phyloP scores from a whole-genome alignment of 148 eudicot genomes.

The Suaeda aralocaspica region DNA sequence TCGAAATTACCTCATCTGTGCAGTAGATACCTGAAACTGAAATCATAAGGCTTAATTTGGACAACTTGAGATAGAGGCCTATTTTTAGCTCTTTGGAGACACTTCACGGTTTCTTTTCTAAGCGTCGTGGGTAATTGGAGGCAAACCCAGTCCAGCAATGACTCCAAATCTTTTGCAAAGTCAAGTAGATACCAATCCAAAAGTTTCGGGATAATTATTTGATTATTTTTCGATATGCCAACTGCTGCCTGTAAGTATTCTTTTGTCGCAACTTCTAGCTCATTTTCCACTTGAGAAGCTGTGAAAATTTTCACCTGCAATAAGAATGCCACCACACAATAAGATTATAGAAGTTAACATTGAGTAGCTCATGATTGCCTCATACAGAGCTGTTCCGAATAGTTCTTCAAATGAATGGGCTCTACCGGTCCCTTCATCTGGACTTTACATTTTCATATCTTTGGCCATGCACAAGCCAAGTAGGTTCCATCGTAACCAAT shows the following conservation, averaged over 20 bases:
- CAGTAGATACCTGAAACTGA: constrained; percentile 80
- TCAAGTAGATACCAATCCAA: constrained; percentile 88
- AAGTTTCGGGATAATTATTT: constrained; percentile 70
- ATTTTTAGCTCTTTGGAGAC: constrained; percentile 47
- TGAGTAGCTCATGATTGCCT: background rate
- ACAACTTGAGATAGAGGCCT: constrained; percentile 48
- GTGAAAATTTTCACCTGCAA: constrained; percentile 76
- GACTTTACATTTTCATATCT: background rate
- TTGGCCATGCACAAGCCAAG: background rate
- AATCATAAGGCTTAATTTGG: constrained; percentile 59
- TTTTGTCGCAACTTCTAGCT: constrained; percentile 70
- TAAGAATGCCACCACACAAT: background rate
- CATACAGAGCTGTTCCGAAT: too few relatives aligned
- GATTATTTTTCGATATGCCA: constrained; percentile 46
- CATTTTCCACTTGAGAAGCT: constrained; percentile 63
- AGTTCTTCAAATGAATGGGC: too few relatives aligned
- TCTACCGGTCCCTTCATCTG: too few relatives aligned
- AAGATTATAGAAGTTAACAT: background rate
- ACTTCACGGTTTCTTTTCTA: constrained; percentile 46
- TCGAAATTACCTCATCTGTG: constrained; percentile 28
- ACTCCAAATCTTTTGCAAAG: constrained; percentile 80
- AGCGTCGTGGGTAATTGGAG: constrained; percentile 66
- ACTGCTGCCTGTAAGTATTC: constrained; percentile 78
- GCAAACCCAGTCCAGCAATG: constrained; percentile 85
- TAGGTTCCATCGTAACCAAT: background rate